Evolutionary conservation across 768 basidiomycete genomes (phyloP).

Genomic region (Neoboletus subvelutipes): DNA sequence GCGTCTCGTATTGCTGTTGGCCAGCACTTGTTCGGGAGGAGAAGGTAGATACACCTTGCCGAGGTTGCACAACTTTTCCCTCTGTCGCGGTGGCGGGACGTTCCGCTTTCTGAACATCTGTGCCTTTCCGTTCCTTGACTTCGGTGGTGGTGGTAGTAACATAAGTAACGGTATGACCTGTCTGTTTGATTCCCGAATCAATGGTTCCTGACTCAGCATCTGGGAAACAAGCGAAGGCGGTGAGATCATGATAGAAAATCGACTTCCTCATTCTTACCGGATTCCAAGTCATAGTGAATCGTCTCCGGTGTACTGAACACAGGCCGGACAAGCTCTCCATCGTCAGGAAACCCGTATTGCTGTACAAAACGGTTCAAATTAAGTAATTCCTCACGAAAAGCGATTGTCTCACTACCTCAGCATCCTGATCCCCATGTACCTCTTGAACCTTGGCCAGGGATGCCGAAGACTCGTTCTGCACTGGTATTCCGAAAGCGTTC

Average conservation of each 20-base stretch:
- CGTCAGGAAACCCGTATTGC: no score
- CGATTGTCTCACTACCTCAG: not conserved
- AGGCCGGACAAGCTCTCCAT: no score
- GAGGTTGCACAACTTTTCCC: not conserved
- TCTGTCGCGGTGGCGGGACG: not conserved
- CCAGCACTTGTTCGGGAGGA: not conserved
- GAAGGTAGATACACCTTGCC: not conserved
- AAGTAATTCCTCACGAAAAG: not conserved
- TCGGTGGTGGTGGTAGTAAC: not conserved
- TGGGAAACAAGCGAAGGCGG: not conserved
- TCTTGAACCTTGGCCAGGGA: not conserved
- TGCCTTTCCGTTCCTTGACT: not conserved
- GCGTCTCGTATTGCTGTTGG: not conserved
- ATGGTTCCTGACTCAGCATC: not conserved
- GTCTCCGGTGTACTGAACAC: no score
- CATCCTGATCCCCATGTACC: not conserved
- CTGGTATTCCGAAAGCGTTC: no score
- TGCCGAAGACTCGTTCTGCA: not conserved
- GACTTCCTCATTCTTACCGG: not conserved
- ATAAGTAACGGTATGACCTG: no score
- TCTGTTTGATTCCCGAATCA: not conserved
- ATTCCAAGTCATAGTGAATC: not conserved
- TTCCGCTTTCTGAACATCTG: not conserved
- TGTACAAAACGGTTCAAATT: not conserved
- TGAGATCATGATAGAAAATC: not conserved